Base-by-base conservation (phyloP, 2,329 filamentous ascomycete genomes). In the Phaeosphaeria sp. region DNA sequence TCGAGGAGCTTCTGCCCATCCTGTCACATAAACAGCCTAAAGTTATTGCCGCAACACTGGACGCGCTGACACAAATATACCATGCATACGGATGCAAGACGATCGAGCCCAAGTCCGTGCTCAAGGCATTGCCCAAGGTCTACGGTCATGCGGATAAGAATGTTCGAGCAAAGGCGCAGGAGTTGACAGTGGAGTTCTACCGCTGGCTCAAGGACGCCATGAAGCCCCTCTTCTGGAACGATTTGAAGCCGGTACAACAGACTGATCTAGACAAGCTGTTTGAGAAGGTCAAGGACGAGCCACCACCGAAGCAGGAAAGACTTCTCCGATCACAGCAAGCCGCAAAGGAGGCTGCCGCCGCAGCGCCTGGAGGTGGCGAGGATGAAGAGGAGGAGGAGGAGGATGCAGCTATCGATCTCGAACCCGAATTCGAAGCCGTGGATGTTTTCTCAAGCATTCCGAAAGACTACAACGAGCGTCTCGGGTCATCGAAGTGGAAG, bases 71-170 rank as follows among this genome's bases (percentile, higher is more conserved):
- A 0, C 85, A 89, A 48, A 92, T 98, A 57, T 95, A 91, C 74
- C 93, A 97, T 77, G 95, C 92, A 72, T 99, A 93, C 76, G 95
- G 96, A 56, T 96, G 93, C 82, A 97, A 97, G 79, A 88, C 92
- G 18, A 89, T 95, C 49, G 95, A 99, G 72, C 92, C 96, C 3
- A 97, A 99, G 75, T 90, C 92, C 1, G 88, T 96, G 20, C 85
- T 98, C 58, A 98, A 98, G 75, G 81, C 86, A 11, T 82, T 99
- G 2, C 93, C 95, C 2, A 96, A 97, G 74, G 90, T 89, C 1
- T 99, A 97, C 74, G 92, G 92, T 20, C 95, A 98, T 75, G 94
- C 95, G 30, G 95, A 99, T 83, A 99, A 99, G 80, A 98, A 98
- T 75, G 92, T 99, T 17, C 90, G 95, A 78, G 93, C 93, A 3